These are phyloP conservation scores for Quercus engelmannii DNA, from an alignment of 306 rosid genomes.

Conservation along the genomic window DNA sequence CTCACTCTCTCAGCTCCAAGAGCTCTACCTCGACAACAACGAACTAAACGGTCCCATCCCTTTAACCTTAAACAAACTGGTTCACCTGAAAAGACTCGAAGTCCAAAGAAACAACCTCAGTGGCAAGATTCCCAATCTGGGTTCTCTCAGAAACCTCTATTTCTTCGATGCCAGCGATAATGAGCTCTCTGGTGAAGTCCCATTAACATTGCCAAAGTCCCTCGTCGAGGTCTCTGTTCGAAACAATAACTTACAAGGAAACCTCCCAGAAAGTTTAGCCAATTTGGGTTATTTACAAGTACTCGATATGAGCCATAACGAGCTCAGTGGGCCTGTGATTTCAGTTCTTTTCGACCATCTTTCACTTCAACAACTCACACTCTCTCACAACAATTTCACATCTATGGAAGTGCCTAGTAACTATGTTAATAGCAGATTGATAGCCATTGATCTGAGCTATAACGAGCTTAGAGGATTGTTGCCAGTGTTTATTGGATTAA, in stretches of 20 bases:
- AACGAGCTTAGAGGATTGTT: conserved; percentile 50
- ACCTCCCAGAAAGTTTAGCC: conserved; percentile 28
- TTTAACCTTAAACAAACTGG: conserved; percentile 23
- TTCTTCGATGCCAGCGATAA: conserved; percentile 61
- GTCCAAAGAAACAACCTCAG: conserved; percentile 52
- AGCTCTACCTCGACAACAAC: conserved; percentile 68
- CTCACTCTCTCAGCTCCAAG: conserved; percentile 45
- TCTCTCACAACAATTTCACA: conserved; percentile 57
- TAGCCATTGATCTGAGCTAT: conserved; percentile 71
- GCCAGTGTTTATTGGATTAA: conserved; percentile 49
- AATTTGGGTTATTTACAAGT: conserved; percentile 44
- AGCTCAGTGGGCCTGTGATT: conserved; percentile 44
- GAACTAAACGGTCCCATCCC: conserved; percentile 55
- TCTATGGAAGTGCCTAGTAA: conserved; percentile 31
- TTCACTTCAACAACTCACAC: conserved; percentile 60
- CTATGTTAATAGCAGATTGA: conserved; percentile 25
- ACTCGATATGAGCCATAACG: conserved; percentile 59
- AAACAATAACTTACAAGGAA: conserved; percentile 55
- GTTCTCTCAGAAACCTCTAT: conserved; percentile 37
- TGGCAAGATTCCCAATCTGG: conserved; percentile 51
- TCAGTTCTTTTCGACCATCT: conserved; percentile 46
- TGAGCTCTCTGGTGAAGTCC: conserved; percentile 35
- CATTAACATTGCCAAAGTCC: conserved; percentile 42
- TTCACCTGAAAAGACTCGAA: conserved; percentile 51
- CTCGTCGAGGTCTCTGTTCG: conserved; percentile 56